Evolutionary conservation across 345 rosid genomes (phyloP).

Genomic region (Populus davidiana): DNA sequence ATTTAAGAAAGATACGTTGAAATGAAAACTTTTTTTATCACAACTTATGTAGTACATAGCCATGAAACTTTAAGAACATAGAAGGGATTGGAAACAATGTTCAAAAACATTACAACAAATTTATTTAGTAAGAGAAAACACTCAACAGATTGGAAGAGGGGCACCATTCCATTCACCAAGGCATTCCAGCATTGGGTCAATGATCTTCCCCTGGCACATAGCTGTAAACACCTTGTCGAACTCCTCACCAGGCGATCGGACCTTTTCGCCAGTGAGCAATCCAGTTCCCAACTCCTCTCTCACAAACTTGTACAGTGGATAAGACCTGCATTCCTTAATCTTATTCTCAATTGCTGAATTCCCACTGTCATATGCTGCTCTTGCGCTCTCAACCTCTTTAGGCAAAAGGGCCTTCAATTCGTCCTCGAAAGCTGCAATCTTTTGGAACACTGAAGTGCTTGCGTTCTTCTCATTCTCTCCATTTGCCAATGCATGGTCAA

Average conservation of each 20-base stretch:
- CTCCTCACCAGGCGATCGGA: slow-evolving; percentile 65
- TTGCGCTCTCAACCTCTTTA: slow-evolving; percentile 55
- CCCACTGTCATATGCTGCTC: slow-evolving; percentile 47
- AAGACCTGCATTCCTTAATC: slow-evolving; percentile 70
- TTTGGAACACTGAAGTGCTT: slow-evolving; percentile 58
- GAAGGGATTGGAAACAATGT: slow-evolving; percentile 7
- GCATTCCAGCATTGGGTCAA: slow-evolving; percentile 71
- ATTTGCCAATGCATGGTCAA: slow-evolving; percentile 58
- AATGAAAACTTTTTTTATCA: neutral
- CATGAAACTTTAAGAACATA: neutral
- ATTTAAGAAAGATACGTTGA: neutral
- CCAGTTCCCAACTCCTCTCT: slow-evolving; percentile 55
- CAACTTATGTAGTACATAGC: neutral
- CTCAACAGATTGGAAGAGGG: slow-evolving; percentile 30
- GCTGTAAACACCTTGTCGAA: slow-evolving; percentile 69
- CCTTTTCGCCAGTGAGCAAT: slow-evolving; percentile 56
- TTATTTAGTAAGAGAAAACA: neutral
- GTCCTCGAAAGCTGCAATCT: slow-evolving; percentile 56
- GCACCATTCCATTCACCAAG: slow-evolving; percentile 70
- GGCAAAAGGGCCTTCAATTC: slow-evolving; percentile 58
- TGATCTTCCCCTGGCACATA: slow-evolving; percentile 63
- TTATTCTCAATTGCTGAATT: slow-evolving; percentile 44
- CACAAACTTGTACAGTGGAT: slow-evolving; percentile 64
- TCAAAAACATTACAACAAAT: neutral
- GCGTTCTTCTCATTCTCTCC: slow-evolving; percentile 52